phyloP scores from a whole-genome alignment of 371 early-diverging fungal genomes.

The Zancudomyces culisetae region DNA sequence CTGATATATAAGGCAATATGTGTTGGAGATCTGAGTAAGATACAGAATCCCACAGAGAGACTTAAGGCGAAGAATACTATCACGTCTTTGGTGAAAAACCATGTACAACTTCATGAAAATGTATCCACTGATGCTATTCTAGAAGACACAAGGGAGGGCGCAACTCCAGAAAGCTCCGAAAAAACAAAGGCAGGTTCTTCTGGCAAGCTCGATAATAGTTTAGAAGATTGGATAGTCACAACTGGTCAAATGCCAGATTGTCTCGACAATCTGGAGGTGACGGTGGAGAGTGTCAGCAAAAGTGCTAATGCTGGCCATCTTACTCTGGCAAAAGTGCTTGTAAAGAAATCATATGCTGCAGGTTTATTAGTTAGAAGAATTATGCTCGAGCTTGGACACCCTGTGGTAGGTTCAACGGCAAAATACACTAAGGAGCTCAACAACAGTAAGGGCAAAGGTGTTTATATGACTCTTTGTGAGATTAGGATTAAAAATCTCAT shows the following conservation, averaged over 20 bases:
- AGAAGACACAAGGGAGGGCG: no score
- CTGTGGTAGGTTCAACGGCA: slow-evolving; percentile 44
- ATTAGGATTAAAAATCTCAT: slow-evolving; percentile 29
- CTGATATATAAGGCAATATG: slow-evolving; percentile 12
- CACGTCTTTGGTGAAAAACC: no score
- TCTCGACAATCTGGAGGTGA: slow-evolving; percentile 2
- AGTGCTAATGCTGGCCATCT: slow-evolving; percentile 13
- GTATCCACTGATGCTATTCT: no score
- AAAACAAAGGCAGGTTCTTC: no score
- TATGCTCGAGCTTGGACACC: slow-evolving; percentile 18
- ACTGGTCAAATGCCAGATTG: slow-evolving; percentile 1
- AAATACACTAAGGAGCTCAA: slow-evolving; percentile 30
- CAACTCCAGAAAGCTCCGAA: no score
- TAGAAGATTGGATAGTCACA: slow-evolving; percentile 1
- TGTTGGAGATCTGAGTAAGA: slow-evolving; percentile 12
- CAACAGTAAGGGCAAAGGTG: slow-evolving; percentile 42
- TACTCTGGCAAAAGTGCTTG: slow-evolving; percentile 4
- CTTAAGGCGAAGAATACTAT: no score
- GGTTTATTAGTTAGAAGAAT: slow-evolving; percentile 16
- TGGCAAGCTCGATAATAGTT: neutral
- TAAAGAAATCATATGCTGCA: slow-evolving; percentile 3
- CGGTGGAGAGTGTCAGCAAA: neutral
- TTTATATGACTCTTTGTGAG: slow-evolving; percentile 27
- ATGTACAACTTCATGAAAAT: no score
- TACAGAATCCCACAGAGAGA: no score